These are phyloP conservation scores for Tolypocladium ophioglossoides DNA, from an alignment of 2,329 filamentous ascomycete genomes.

Conservation along the genomic window DNA sequence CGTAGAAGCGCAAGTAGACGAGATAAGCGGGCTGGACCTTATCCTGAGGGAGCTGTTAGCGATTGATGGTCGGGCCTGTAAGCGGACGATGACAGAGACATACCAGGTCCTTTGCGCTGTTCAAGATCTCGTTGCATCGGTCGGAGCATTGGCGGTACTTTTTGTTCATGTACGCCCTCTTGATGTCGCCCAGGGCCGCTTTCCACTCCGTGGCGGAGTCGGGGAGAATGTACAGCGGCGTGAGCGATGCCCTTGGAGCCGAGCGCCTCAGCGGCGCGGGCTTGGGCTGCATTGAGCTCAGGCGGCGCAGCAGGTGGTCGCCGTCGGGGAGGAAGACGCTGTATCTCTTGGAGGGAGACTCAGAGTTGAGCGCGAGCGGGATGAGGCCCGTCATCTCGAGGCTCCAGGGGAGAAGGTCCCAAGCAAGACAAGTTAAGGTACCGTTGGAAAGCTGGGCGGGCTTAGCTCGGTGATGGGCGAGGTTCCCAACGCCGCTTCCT, in stretches of 20 bases:
- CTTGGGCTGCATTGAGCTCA: constrained; percentile 1
- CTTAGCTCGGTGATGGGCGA: neutral
- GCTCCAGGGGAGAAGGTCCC: neutral
- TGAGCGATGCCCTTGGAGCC: constrained; percentile 1
- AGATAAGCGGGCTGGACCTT: constrained; percentile 41
- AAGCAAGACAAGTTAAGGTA: neutral
- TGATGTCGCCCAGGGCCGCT: constrained; percentile 39
- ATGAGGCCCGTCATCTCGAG: constrained; percentile 19
- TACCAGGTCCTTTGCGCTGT: constrained; percentile 34
- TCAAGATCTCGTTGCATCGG: constrained; percentile 42
- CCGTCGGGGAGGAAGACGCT: neutral
- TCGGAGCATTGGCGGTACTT: constrained; percentile 43
- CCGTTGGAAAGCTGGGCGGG: too few species aligned
- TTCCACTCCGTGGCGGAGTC: constrained; percentile 40
- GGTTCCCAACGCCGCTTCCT: neutral
- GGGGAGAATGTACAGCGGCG: constrained; percentile 23
- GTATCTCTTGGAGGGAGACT: constrained; percentile 1
- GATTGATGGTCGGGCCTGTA: neutral
- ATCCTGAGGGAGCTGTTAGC: constrained; percentile 13
- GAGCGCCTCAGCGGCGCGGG: constrained; percentile 4
- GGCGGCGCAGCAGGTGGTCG: neutral
- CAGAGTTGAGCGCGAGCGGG: constrained; percentile 17
- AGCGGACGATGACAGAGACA: constrained; percentile 9
- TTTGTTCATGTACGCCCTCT: constrained; percentile 39
- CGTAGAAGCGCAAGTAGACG: constrained; percentile 51